Evolutionary conservation across 2,329 filamentous ascomycete species (phyloP), one percentile per base, ranked within the genome.

Genomic region (Chaetomiaceae sp.): DNA sequence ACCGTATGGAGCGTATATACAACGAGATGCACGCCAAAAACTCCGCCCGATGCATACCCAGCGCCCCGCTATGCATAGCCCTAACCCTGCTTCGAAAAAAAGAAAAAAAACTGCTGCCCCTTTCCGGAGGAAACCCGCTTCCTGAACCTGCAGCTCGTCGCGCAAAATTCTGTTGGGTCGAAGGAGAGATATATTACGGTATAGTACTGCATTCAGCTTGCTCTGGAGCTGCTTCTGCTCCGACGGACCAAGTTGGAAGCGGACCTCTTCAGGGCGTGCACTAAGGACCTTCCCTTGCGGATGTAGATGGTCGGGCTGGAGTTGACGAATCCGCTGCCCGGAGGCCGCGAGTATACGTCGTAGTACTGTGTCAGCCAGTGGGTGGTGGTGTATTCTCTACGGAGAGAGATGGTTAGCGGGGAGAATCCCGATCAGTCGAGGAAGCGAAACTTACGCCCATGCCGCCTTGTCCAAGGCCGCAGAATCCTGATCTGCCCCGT

Each of bases 291-390:
- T 7, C 34, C n/a, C 20, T 52, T 57, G 32, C 21, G 34, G 44
- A 58, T 41, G 40, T 58, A 58, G 29, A 58, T 53, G 3, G 48
- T 56, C 25, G 56, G 53, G 16, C 40, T 36, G 38, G 50, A 56
- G 7, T 42, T 33, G 23, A 56, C 53, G 11, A 58, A 58, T 1
- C 56, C 56, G 32, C 53, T 50, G 5, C 50, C 53, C 1, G 49
- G 50, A n/a, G 36, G 44, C 20, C 48, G 27, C 0, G 21, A 29
- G 51, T 34, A 52, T 14, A 58, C 51, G 13, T 51, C 29, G 33
- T 58, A 58, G 23, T 56, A 43, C 20, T 58, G 18, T 6, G 44
- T 49, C 29, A 58, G 30, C 56, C 56, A 56, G 50, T 56, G 43
- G 4, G 40, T 46, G 1, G 45, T 32, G 5, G 33, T 25, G 25